Evolutionary conservation across 2,329 filamentous ascomycete species (phyloP), one percentile per base, ranked within the genome.

Genomic region (Beauveria asiatica): DNA sequence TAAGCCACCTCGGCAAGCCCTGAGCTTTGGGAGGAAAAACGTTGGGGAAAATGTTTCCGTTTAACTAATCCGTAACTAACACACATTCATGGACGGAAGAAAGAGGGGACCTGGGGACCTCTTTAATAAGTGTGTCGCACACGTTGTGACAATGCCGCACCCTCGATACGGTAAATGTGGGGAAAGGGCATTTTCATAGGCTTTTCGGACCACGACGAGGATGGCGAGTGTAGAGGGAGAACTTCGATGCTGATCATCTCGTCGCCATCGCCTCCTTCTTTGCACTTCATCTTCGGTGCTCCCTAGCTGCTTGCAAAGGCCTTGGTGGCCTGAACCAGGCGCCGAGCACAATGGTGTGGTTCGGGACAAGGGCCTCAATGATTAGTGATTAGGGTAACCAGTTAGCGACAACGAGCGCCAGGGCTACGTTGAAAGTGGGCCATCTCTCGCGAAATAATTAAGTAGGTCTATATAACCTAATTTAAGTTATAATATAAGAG

Each of bases 341-440:
- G 48, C 48, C 48, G 46, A 45, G 39, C 7, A 44, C 37, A 51
- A 37, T 44, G 19, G 41, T 37, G n/a, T 42, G 41, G 41, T 42
- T 42, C 27, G 6, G 19, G 30, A n/a, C 25, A 50, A 58, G 21
- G 45, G 17, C 17, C 48, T 9, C 30, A 37, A 17, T 59, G 57
- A 59, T 59, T 59, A 59, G 57, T 59, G 49, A 59, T 59, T 49
- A 23, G 33, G 11, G 11, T 37, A 37, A 6, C 16, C 33, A 16
- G 33, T 37, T 37, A 5, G 56, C 44, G 55, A 49, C 42, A 39
- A 16, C 23, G 33, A 30, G 55, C 13, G 49, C 11, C 19, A 25
- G 56, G 23, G 45, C 54, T 49, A 44, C 45, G 17, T 58, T 58
- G 46, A 33, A 45, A 42, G 57, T 51, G 57, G 57, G 48, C 19